phyloP scores from a whole-genome alignment of 306 rosid species.

The Fragaria vesca region DNA sequence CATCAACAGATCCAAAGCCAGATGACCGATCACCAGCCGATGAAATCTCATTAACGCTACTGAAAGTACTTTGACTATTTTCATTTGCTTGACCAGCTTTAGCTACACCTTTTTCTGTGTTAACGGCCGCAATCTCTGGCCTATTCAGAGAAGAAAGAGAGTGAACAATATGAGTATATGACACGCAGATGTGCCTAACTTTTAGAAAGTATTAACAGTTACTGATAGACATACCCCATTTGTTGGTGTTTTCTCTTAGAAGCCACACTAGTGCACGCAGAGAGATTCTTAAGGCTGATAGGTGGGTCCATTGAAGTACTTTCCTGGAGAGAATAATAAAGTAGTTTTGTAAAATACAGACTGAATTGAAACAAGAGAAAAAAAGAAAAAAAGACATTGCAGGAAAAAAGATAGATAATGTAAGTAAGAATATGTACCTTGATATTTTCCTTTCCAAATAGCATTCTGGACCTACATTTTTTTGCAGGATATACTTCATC shows the following conservation, averaged over 20 bases:
- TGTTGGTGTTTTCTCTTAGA: conserved; percentile 45
- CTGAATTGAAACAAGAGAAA: conserved; percentile 8
- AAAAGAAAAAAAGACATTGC: neutral
- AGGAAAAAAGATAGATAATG: neutral
- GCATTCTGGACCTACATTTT: conserved; percentile 43
- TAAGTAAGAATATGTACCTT: conserved; percentile 42
- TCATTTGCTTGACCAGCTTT: conserved; percentile 47
- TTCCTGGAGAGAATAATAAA: conserved; percentile 47
- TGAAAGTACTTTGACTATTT: conserved; percentile 66
- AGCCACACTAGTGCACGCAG: conserved; percentile 40
- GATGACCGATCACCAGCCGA: conserved; percentile 49
- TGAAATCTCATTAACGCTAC: conserved; percentile 77
- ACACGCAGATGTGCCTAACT: conserved; percentile 1
- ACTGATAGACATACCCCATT: conserved; percentile 42
- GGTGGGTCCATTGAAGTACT: conserved; percentile 49
- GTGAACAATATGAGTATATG: conserved; percentile 3
- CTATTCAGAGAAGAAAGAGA: conserved; percentile 39
- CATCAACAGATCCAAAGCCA: conserved; percentile 59
- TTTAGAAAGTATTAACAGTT: neutral
- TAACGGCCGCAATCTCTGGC: conserved; percentile 43
- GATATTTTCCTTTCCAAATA: conserved; percentile 65
- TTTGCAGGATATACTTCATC: conserved; percentile 70
- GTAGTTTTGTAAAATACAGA: conserved; percentile 18
- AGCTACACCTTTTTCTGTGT: conserved; percentile 23
- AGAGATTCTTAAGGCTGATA: conserved; percentile 43